Percentiles rank a stretch among this genome's conserved stretches.
Evolutionary conservation across 2,329 filamentous ascomycete genomes (phyloP).

Genomic region (Sporothrix mexicana): DNA sequence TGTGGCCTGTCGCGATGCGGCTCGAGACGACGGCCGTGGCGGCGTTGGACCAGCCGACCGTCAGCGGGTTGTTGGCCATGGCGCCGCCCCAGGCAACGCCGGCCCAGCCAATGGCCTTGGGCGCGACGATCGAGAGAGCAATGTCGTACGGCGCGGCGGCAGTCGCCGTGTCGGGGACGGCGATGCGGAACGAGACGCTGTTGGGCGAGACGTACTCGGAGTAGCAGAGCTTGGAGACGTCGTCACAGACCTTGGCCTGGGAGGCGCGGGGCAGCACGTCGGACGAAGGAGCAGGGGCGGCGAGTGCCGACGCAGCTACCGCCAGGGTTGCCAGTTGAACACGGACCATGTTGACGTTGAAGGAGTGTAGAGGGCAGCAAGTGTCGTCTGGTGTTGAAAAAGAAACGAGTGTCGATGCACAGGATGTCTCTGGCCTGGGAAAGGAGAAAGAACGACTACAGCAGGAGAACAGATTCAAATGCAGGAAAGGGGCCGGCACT

Average conservation of each 20-base stretch:
- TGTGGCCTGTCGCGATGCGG: slow-evolving; percentile 47
- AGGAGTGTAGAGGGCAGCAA: not conserved
- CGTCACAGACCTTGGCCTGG: slow-evolving; percentile 43
- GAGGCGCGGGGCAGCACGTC: slow-evolving; percentile 34
- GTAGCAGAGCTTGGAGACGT: slow-evolving; percentile 42
- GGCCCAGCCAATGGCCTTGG: slow-evolving; percentile 50
- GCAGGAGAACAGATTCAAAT: not conserved
- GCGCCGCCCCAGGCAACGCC: slow-evolving; percentile 50
- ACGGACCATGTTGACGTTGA: slow-evolving; percentile 38
- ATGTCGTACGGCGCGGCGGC: slow-evolving; percentile 45
- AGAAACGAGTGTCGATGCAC: not conserved
- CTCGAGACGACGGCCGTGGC: slow-evolving; percentile 47
- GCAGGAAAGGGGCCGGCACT: not conserved
- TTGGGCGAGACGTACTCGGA: slow-evolving; percentile 42
- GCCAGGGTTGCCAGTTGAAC: slow-evolving; percentile 38
- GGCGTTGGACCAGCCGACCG: slow-evolving; percentile 49
- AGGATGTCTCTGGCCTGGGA: not conserved
- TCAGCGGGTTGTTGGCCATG: slow-evolving; percentile 52
- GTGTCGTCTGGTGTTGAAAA: not conserved
- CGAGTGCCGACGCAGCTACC: slow-evolving; percentile 32
- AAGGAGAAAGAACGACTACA: not conserved
- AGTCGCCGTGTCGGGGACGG: slow-evolving; percentile 44
- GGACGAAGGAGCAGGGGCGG: slow-evolving; percentile 27
- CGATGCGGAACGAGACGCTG: slow-evolving; percentile 41
- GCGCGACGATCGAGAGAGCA: slow-evolving; percentile 49